Base-by-base conservation (phyloP, 2,329 filamentous ascomycete genomes). In the Pseudogymnoascus sp. region DNA sequence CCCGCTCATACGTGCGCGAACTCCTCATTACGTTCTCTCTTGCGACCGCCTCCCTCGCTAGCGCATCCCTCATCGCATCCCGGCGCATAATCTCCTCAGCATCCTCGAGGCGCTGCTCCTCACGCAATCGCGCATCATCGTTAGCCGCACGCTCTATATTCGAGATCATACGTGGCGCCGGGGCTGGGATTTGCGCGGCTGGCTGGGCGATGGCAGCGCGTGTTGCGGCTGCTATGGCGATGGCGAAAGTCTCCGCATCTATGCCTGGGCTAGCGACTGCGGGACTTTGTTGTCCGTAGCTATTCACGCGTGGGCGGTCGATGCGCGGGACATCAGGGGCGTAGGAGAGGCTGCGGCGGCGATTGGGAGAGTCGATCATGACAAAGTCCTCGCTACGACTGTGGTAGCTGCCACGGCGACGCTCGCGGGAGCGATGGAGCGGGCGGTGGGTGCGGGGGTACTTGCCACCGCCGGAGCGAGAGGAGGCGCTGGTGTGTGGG, bases 281-380 rank as follows among this genome's bases (percentile, higher is more conserved):
- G 4, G 45, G 45, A n/a, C 8, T 52, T 26, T 26, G 45, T 4
- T 52, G 45, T 4, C 26, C 45, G 45, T 52, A 31, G 26, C 26
- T 33, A 26, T 11, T 19, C 45, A 52, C 26, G 45, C 45, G 45
- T 31, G 26, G 26, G 11, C 45, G 45, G 26, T 52, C n/a, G 4
- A 33, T 38, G 35, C 62, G 66, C 26, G 67, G 68, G 19, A 66
- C 64, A 23, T 70, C 67, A 21, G 69, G 68, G 8, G 64, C 67
- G 16, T 65, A 64, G 35, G 45, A 52, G 26, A 52, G 2, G 45
- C 45, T 52, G n/a, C 26, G 26, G 26, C 45, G 45, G 31, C 10
- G 31, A 1, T 11, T 23, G 26, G 45, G 45, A 31, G 4, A 1
- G n/a, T 12, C 45, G n/a, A 52, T 8, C 3, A 52, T 31, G 26